These are phyloP conservation scores for Aspergillus sp. DNA, from an alignment of 2,329 filamentous ascomycete genomes.

Conservation along the genomic window DNA sequence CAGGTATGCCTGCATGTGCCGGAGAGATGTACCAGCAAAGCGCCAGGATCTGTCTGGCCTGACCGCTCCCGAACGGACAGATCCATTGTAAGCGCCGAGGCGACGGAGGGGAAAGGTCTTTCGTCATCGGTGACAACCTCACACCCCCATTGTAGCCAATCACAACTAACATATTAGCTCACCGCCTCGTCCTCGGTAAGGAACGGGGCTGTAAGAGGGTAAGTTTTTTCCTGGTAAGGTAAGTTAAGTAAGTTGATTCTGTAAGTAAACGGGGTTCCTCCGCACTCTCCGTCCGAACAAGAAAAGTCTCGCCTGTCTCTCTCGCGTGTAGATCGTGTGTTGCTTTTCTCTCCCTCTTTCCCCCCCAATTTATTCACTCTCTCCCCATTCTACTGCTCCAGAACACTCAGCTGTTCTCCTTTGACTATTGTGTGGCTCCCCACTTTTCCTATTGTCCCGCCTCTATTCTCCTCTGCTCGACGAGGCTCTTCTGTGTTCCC, in stretches of 20 bases:
- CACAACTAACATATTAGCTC: background rate
- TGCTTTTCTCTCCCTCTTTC: slow-evolving; percentile 13
- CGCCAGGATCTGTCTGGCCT: background rate
- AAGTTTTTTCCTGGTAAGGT: background rate
- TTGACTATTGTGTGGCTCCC: background rate
- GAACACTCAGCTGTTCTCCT: slow-evolving; percentile 1
- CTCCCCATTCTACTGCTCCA: slow-evolving; percentile 6
- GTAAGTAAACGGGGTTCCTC: slow-evolving; percentile 3
- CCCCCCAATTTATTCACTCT: slow-evolving; percentile 11
- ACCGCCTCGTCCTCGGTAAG: slow-evolving; percentile 12
- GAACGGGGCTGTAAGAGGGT: background rate
- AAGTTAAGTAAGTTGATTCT: too few species aligned
- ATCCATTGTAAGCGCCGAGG: background rate
- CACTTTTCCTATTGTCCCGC: slow-evolving; percentile 16
- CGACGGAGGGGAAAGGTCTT: slow-evolving; percentile 1
- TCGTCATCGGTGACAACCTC: slow-evolving; percentile 12
- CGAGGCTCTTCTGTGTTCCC: slow-evolving; percentile 16
- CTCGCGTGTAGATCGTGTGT: slow-evolving; percentile 12
- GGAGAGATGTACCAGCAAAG: background rate
- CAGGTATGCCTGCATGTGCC: background rate
- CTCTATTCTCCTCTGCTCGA: slow-evolving; percentile 22
- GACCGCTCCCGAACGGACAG: background rate
- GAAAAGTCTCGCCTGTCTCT: slow-evolving; percentile 11
- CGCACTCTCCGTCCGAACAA: slow-evolving; percentile 15
- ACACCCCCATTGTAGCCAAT: slow-evolving; percentile 1